phyloP scores from a whole-genome alignment of 495 filamentous ascomycete genomes.

The Aspergillus nanangensis region DNA sequence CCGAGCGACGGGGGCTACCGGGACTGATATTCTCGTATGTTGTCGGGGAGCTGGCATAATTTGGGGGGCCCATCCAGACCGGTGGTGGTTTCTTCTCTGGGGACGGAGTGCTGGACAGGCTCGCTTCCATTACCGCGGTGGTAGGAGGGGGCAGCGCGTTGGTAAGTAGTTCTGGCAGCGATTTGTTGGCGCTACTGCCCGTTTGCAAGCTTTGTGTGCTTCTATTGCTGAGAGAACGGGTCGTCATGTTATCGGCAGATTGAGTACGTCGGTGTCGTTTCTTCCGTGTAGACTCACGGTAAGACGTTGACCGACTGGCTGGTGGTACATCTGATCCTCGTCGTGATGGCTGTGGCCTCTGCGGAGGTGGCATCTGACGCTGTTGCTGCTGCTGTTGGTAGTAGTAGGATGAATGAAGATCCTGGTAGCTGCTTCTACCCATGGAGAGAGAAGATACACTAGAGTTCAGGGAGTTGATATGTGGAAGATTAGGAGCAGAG shows the following conservation, averaged over 20 bases:
- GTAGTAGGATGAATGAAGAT: neutral
- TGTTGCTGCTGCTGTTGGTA: neutral
- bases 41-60: slow-evolving; percentile 18
- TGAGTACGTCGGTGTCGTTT: slow-evolving; percentile 15
- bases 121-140: slow-evolving; percentile 2
- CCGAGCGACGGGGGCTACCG: slow-evolving; percentile 34
- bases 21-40: slow-evolving; percentile 19
- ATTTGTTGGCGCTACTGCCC: slow-evolving; percentile 1
- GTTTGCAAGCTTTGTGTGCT: too few relatives aligned
- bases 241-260: slow-evolving; percentile 5
- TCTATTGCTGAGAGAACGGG: too few relatives aligned
- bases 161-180: slow-evolving; percentile 25
- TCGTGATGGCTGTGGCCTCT: too few relatives aligned
- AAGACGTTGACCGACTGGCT: neutral
- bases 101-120: slow-evolving; percentile 30
- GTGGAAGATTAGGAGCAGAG: slow-evolving; percentile 13
- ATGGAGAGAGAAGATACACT: slow-evolving; percentile 17
- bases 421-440: slow-evolving; percentile 13
- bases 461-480: too few relatives aligned
- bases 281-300: slow-evolving; percentile 13
- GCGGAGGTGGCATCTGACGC: neutral
- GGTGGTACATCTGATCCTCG: neutral
- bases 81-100: slow-evolving; percentile 24
- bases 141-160: slow-evolving; percentile 17
- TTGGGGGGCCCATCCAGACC: slow-evolving; percentile 25